A percentile compares a stretch with the other conserved stretches of the same genome.
phyloP scores from a whole-genome alignment of 176 grass and related monocot species.

The Musa schizocarpa region DNA sequence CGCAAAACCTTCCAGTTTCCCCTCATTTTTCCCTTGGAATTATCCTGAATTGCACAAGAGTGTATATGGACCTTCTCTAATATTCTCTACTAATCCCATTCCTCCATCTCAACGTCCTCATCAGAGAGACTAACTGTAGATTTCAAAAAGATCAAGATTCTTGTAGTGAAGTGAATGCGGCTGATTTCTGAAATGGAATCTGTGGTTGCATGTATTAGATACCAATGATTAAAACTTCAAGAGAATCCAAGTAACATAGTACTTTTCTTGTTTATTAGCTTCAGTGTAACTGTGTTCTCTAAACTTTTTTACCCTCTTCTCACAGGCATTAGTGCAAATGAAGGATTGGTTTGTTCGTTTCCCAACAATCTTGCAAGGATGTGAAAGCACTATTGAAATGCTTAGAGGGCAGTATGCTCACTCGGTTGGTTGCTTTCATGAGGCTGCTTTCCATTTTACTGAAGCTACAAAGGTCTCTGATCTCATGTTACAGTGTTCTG shows the following conservation, averaged over 20 bases:
- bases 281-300: conserved; percentile 3
- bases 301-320: conserved; percentile 11
- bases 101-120: not conserved
- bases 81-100: not conserved
- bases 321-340: conserved; percentile 75
- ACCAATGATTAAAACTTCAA: not conserved
- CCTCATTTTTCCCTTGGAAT: too few species aligned
- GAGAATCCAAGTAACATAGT: not conserved
- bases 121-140: not conserved
- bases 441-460: conserved; percentile 81
- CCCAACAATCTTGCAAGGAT: conserved; percentile 73
- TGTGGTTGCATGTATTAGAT: not conserved
- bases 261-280: not conserved
- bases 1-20: too few species aligned
- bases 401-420: conserved; percentile 93
- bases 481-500: not conserved
- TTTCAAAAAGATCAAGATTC: not conserved
- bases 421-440: conserved; percentile 86
- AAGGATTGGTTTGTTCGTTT: conserved; percentile 78
- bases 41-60: not conserved
- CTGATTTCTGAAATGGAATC: not conserved
- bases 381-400: conserved; percentile 83
- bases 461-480: conserved; percentile 57
- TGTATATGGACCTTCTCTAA: not conserved
- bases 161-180: not conserved